These are phyloP conservation scores for Trichoderma endophyticum DNA, from an alignment of 2,329 filamentous ascomycete genomes.

Conservation along the genomic window DNA sequence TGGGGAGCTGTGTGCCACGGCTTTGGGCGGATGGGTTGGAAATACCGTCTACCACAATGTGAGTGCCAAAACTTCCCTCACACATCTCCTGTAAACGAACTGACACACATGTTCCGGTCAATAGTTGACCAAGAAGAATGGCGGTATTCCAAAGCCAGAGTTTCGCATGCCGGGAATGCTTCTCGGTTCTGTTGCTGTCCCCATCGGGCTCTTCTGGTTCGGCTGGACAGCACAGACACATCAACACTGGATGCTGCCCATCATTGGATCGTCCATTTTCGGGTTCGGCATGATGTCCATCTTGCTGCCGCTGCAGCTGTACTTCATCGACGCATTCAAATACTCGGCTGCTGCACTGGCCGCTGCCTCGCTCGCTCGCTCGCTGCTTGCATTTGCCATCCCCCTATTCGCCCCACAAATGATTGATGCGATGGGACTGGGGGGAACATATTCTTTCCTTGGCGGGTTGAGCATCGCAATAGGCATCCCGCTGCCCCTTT, in stretches of 20 bases:
- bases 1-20: conserved; percentile 3
- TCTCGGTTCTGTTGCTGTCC: conserved; percentile 44
- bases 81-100: not conserved
- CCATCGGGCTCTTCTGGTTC: conserved; percentile 35
- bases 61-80: not conserved
- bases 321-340: not conserved
- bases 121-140: conserved; percentile 23
- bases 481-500: not conserved
- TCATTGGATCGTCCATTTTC: conserved; percentile 38
- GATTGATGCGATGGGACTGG: conserved; percentile 2
- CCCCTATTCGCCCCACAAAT: conserved; percentile 17
- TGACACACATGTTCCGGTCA: not conserved
- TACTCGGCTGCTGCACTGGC: not conserved
- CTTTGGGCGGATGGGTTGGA: conserved; percentile 3
- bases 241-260: conserved; percentile 28
- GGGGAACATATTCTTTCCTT: conserved; percentile 13
- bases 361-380: conserved; percentile 7
- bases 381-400: conserved; percentile 14
- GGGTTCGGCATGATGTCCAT: conserved; percentile 7
- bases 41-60: conserved; percentile 7
- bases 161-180: conserved; percentile 31
- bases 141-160: conserved; percentile 31
- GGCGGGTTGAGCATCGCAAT: conserved; percentile 3
- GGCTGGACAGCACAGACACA: conserved; percentile 24
- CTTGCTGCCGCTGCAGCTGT: conserved; percentile 9